Conservation (phyloP, 306 rosid species). For the Rubus idaeus region DNA sequence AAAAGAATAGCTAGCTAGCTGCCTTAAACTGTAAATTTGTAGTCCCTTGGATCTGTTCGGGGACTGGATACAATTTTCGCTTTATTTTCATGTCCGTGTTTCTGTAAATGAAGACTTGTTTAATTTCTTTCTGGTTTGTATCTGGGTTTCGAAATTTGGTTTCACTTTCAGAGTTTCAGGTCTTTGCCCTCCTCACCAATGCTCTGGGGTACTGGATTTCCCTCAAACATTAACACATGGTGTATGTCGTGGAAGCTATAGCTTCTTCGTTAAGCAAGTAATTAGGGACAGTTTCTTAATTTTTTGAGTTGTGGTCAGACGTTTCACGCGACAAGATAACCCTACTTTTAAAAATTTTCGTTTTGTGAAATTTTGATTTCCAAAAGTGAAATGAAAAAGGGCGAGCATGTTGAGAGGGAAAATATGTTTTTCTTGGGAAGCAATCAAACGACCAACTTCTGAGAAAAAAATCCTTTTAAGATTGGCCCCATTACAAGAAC, state of each 20-base stretch:
- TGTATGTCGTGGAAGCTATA: not conserved
- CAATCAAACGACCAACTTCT: not conserved
- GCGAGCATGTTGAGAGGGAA: not conserved
- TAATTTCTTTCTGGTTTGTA: not conserved
- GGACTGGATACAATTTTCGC: not conserved
- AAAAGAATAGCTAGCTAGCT: not conserved
- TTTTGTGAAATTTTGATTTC: not conserved
- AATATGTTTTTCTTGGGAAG: not conserved
- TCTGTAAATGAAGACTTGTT: not conserved
- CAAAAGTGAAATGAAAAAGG: not conserved
- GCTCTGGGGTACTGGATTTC: no score
- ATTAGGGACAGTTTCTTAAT: not conserved
- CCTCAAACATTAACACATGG: not conserved
- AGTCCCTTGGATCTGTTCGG: no score
- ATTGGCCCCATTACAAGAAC: not conserved
- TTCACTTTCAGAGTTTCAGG: not conserved
- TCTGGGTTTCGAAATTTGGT: not conserved
- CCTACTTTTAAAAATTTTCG: not conserved
- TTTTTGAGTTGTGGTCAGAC: not conserved
- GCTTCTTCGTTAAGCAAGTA: not conserved
- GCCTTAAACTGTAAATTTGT: not conserved
- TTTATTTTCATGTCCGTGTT: not conserved
- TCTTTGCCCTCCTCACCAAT: not conserved
- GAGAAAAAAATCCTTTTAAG: not conserved
- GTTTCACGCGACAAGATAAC: not conserved